phyloP scores from a whole-genome alignment of 495 filamentous ascomycete species.

The Daldinia grandis region DNA sequence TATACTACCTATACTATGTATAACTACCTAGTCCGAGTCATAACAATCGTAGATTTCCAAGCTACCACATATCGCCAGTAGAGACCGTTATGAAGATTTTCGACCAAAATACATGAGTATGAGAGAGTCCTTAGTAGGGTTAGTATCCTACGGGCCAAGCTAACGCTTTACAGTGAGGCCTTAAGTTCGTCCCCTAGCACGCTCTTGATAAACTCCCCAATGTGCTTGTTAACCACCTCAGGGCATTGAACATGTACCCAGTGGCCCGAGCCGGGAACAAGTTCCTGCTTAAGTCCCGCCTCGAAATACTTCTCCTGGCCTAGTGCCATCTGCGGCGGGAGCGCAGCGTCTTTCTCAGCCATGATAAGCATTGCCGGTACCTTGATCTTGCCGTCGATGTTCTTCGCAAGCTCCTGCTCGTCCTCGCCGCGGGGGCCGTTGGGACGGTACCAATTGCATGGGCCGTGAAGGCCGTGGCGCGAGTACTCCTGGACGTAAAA shows the following conservation, averaged over 20 bases:
- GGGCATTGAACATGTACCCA: constrained; percentile 76
- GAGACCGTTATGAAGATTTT: background rate
- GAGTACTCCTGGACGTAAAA: constrained; percentile 77
- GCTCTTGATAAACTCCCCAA: constrained; percentile 51
- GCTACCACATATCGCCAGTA: background rate
- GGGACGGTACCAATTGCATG: constrained; percentile 87
- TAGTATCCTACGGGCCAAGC: background rate
- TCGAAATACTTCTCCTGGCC: constrained; percentile 73
- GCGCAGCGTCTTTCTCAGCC: constrained; percentile 70
- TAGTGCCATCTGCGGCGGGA: constrained; percentile 70
- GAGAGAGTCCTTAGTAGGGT: background rate
- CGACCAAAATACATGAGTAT: too few relatives aligned
- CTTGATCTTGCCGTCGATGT: constrained; percentile 57
- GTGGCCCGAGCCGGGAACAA: constrained; percentile 64
- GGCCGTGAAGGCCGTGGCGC: constrained; percentile 76
- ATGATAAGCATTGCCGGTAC: constrained; percentile 78
- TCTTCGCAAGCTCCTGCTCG: constrained; percentile 61
- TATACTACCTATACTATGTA: too few relatives aligned
- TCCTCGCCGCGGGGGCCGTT: constrained; percentile 76
- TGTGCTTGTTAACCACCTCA: constrained; percentile 55
- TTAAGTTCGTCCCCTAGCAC: constrained; percentile 42
- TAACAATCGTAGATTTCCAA: background rate
- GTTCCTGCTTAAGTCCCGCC: constrained; percentile 64
- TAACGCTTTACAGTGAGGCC: constrained; percentile 31
- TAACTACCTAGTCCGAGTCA: too few relatives aligned